phyloP scores from a whole-genome alignment of 2,329 filamentous ascomycete species.

The Ophiostoma populinum region DNA sequence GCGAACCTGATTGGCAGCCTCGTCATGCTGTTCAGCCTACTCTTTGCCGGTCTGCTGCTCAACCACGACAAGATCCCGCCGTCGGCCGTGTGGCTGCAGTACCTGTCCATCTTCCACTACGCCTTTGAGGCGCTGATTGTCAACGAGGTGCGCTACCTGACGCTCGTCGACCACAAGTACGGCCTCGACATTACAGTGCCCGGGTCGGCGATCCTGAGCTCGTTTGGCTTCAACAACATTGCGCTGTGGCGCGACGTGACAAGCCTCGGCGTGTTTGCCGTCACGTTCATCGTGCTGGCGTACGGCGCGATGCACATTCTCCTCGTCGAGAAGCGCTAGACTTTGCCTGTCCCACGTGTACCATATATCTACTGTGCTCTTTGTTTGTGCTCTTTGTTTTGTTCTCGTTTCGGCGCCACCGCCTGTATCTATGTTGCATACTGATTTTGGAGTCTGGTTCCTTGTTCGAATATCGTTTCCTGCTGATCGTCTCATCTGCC shows the following conservation, averaged over 20 bases:
- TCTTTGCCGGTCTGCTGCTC: slow-evolving; percentile 85
- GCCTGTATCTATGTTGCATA: no score
- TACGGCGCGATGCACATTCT: slow-evolving; percentile 88
- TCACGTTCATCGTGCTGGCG: slow-evolving; percentile 68
- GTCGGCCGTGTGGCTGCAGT: slow-evolving; percentile 77
- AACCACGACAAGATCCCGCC: slow-evolving; percentile 87
- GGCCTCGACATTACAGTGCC: slow-evolving; percentile 93
- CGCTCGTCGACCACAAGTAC: slow-evolving; percentile 84
- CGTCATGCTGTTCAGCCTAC: slow-evolving; percentile 91
- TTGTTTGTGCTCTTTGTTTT: not conserved
- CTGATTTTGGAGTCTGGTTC: no score
- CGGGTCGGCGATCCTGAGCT: slow-evolving; percentile 81
- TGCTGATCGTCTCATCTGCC: no score
- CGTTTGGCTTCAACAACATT: slow-evolving; percentile 82
- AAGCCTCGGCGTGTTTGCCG: slow-evolving; percentile 67
- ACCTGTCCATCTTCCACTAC: slow-evolving; percentile 93
- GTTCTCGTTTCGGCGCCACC: not conserved
- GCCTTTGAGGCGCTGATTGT: slow-evolving; percentile 93
- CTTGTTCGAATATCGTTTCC: no score
- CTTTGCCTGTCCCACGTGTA: not conserved
- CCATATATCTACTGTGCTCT: not conserved
- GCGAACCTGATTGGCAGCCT: slow-evolving; percentile 87
- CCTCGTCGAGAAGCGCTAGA: slow-evolving; percentile 69
- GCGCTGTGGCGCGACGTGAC: slow-evolving; percentile 74
- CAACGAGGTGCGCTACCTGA: slow-evolving; percentile 85